phyloP scores from a whole-genome alignment of 805 yeast genomes.

The Schizosaccharomyces octosporus region DNA sequence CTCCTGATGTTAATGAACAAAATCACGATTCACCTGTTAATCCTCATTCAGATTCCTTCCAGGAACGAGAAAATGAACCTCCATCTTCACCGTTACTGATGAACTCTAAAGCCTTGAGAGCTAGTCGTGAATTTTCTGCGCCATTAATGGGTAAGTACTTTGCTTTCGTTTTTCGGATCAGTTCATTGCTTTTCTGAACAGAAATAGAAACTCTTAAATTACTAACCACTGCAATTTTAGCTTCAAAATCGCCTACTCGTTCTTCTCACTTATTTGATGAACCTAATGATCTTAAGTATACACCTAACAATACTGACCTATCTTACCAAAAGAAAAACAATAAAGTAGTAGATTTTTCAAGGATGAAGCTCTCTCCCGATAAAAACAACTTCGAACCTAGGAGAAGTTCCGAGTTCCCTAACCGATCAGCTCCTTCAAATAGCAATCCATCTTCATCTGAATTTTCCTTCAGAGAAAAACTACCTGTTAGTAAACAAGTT shows the following conservation, averaged over 20 bases:
- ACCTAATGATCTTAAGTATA: neutral
- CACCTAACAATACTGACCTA: neutral
- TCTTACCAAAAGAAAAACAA: neutral
- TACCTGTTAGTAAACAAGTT: neutral
- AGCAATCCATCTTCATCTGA: no score
- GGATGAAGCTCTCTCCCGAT: neutral
- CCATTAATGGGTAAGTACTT: neutral
- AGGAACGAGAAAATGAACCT: neutral
- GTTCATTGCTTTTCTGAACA: neutral
- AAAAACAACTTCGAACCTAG: neutral
- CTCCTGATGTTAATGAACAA: neutral
- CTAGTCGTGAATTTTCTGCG: neutral
- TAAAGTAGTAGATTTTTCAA: neutral
- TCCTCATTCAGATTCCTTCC: neutral
- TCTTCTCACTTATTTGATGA: neutral
- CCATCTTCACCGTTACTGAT: neutral
- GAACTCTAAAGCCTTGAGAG: neutral
- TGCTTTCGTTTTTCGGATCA: neutral
- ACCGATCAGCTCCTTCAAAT: neutral
- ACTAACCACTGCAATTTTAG: no score
- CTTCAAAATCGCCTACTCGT: neutral
- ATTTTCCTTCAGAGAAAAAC: neutral
- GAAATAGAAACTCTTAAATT: no score
- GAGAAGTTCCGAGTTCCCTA: neutral
- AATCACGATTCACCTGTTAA: neutral